Evolutionary conservation across 306 rosid genomes (phyloP).

Genomic region (Spatholobus suberectus): DNA sequence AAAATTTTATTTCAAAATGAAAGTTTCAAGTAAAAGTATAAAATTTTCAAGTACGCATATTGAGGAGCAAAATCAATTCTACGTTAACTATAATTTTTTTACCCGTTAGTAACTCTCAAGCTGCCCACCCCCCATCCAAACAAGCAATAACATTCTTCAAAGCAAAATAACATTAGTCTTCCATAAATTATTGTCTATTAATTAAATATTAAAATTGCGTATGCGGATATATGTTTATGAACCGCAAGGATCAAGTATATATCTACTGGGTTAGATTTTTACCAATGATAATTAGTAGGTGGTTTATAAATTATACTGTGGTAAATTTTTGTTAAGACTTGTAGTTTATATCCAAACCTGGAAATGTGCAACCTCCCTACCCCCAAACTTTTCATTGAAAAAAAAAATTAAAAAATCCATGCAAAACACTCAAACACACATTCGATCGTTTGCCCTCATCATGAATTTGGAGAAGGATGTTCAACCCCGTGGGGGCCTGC

Average conservation of each 20-base stretch:
- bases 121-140: neutral
- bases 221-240: neutral
- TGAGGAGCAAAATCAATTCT: neutral
- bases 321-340: neutral
- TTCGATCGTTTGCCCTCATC: conserved; percentile 12
- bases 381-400: neutral
- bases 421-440: conserved; percentile 23
- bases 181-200: neutral
- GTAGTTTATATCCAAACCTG: neutral
- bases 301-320: neutral
- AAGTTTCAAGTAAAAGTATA: neutral
- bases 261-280: neutral
- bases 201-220: neutral
- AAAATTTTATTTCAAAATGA: neutral
- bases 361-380: neutral
- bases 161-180: neutral
- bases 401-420: neutral
- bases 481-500: conserved; percentile 35
- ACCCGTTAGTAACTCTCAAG: neutral
- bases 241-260: neutral
- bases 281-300: neutral
- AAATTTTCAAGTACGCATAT: neutral
- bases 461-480: conserved; percentile 31
- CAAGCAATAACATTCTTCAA: neutral
- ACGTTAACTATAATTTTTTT: neutral